Base-by-base conservation (phyloP, 441 rosid genomes). In the Bruguiera hainesii region DNA sequence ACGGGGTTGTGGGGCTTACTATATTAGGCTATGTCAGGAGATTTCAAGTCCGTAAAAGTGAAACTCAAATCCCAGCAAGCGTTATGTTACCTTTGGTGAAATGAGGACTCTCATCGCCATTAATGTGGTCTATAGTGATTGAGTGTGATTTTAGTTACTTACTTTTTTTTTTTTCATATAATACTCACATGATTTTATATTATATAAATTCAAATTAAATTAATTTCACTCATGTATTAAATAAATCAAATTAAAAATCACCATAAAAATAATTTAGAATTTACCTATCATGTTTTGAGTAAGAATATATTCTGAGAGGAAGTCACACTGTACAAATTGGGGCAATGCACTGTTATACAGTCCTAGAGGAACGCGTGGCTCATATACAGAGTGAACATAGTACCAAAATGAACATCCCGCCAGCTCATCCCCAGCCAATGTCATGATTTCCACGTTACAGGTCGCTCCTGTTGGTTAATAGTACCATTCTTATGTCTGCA, bases 271-370 rank as follows among this genome's bases (percentile, higher is more conserved):
- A 0, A 1, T 8, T 6, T 16, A 26, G 8, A 15, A 21, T 16
- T 50, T 1, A 0, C 4, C n/a, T 7, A 33, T 42, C 33, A n/a
- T 16, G 60, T 66, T 72, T 42, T 33, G 61, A 52, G 51, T 4
- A 49, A 71, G 76, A 59, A 70, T 69, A 77, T 73, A 63, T 62
- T 68, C 55, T 29, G 30, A 13, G 23, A 23, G 57, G 65, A 6
- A 13, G 31, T 51, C 8, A 42, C 15, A 30, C 26, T 33, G 61
- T 26, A 63, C 48, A 13, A 39, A 11, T 26, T 23, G 33, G 64
- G 69, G 60, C 63, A 66, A 61, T 60, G 58, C 31, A 49, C 73
- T 67, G 46, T 37, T 57, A 33, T 7, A 26, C 7, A 6, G 55
- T 15, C 66, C 66, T 49, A 37, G 26, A 30, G 6, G 29, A 19